phyloP scores from a whole-genome alignment of 164 flowering plant species.

The Vitis vinifera region ASM3070453v1 NC_081817.1:2164501-2165000 shows the following conservation, averaged over 20 bases:
- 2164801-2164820: not conserved
- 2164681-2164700: not conserved
- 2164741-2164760: no score
- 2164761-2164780: not conserved
- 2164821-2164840: no score
- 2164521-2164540: slow-evolving; percentile 71
- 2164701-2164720: no score
- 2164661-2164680: slow-evolving; percentile 37
- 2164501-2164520: slow-evolving; percentile 80
- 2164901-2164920: slow-evolving; percentile 18
- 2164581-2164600: slow-evolving; percentile 34
- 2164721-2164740: no score
- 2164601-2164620: slow-evolving; percentile 29
- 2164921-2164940: slow-evolving; percentile 78
- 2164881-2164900: not conserved
- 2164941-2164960: slow-evolving; percentile 68
- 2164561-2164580: slow-evolving; percentile 39
- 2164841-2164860: no score
- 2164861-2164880: no score
- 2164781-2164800: not conserved
- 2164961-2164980: slow-evolving; percentile 86
- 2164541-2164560: slow-evolving; percentile 70
- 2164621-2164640: slow-evolving; percentile 53
- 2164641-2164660: slow-evolving; percentile 41
- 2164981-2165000: slow-evolving; percentile 92